Evolutionary conservation across 2,329 filamentous ascomycete genomes (phyloP).

Genomic region (Phaeosphaeriaceae sp.): DNA sequence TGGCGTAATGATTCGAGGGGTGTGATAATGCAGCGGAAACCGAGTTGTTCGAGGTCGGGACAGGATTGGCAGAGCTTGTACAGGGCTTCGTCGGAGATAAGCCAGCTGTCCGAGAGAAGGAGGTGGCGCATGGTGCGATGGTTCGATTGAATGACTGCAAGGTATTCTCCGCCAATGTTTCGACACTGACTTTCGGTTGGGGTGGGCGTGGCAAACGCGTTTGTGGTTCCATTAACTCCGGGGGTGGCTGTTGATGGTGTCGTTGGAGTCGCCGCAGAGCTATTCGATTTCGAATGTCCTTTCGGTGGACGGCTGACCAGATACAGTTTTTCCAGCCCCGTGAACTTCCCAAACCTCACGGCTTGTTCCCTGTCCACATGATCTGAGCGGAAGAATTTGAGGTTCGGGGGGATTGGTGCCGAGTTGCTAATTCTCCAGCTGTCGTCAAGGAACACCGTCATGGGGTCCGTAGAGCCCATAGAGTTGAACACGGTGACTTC

Average conservation of each 20-base stretch:
- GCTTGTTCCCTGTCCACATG: conserved; percentile 55
- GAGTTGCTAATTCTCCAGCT: conserved; percentile 56
- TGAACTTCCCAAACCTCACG: conserved; percentile 52
- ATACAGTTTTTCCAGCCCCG: conserved; percentile 60
- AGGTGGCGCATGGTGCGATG: conserved; percentile 64
- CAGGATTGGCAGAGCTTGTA: conserved; percentile 61
- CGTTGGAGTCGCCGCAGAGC: conserved; percentile 34
- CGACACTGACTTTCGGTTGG: conserved; percentile 36
- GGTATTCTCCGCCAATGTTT: conserved; percentile 54
- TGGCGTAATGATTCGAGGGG: conserved; percentile 48
- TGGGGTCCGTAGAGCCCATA: conserved; percentile 56
- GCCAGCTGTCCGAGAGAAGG: conserved; percentile 65
- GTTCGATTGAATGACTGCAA: conserved; percentile 59
- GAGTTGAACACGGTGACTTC: conserved; percentile 64
- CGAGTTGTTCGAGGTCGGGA: conserved; percentile 67
- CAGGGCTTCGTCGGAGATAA: conserved; percentile 58
- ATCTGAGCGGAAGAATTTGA: conserved; percentile 61
- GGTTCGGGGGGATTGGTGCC: conserved; percentile 37
- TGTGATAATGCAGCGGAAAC: conserved; percentile 64
- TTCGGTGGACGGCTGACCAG: conserved; percentile 53
- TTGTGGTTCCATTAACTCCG: conserved; percentile 23
- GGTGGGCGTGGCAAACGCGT: conserved; percentile 29
- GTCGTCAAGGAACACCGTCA: conserved; percentile 64
- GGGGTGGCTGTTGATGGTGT: conserved; percentile 37
- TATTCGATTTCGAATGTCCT: conserved; percentile 33